phyloP scores from a whole-genome alignment of 2,329 filamentous ascomycete genomes.

The Colletotrichum nymphaeae region DNA sequence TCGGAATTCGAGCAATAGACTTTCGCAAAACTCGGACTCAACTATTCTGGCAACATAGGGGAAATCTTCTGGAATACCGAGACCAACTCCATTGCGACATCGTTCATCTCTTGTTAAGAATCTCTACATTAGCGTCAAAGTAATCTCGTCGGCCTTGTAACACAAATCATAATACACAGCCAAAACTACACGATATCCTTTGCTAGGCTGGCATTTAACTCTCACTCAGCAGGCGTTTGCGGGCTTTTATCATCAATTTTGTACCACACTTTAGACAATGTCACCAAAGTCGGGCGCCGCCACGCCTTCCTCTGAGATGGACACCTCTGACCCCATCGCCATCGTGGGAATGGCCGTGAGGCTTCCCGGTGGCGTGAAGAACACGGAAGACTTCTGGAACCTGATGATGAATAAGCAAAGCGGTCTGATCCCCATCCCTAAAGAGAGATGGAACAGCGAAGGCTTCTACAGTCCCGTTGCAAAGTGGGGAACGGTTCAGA shows the following conservation, averaged over 20 bases:
- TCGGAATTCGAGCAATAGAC: constrained; percentile 2
- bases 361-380: constrained; percentile 44
- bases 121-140: constrained; percentile 9
- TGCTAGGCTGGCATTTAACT: not conserved
- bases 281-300: constrained; percentile 2
- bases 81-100: not conserved
- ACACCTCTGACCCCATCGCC: constrained; percentile 41
- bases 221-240: not conserved
- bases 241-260: not conserved
- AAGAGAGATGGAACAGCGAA: constrained; percentile 41
- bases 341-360: constrained; percentile 46
- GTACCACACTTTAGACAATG: not conserved
- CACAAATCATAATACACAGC: not conserved
- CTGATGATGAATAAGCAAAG: constrained; percentile 43
- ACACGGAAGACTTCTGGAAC: constrained; percentile 44
- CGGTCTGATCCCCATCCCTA: constrained; percentile 40
- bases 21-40: not conserved
- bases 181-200: not conserved
- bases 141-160: not conserved
- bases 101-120: constrained; percentile 19
- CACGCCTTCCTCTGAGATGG: constrained; percentile 24
- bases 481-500: constrained; percentile 28
- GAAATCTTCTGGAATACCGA: not conserved
- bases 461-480: constrained; percentile 37
- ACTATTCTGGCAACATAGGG: not conserved